Conservation (phyloP, 257 asterid genomes). For the Penstemon davidsonii region DNA sequence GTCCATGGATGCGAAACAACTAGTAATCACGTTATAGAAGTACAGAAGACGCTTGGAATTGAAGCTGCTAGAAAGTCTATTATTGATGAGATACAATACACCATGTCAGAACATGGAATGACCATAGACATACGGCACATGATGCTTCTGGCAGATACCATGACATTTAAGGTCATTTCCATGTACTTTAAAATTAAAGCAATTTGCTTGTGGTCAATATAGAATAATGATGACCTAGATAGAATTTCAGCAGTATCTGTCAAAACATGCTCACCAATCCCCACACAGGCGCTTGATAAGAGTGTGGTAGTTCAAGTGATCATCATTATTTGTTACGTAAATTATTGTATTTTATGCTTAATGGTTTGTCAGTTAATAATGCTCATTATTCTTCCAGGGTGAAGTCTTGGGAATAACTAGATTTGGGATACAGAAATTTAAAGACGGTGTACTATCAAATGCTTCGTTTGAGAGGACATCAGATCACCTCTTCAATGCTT, state of each 20-base stretch:
- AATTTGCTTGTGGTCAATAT: not conserved
- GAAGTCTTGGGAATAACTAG: slow-evolving; percentile 92
- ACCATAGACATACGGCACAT: slow-evolving; percentile 89
- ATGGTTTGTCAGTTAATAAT: not conserved
- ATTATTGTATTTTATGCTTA: not conserved
- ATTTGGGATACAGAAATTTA: slow-evolving; percentile 79
- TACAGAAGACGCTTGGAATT: slow-evolving; percentile 70
- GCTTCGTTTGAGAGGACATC: slow-evolving; percentile 93
- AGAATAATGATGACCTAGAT: too few species aligned
- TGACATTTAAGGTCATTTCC: slow-evolving; percentile 78
- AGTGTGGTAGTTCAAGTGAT: not conserved
- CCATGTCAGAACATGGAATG: slow-evolving; percentile 85
- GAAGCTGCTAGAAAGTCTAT: slow-evolving; percentile 86
- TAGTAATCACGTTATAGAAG: slow-evolving; percentile 78
- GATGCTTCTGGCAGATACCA: slow-evolving; percentile 96
- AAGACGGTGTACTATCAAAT: slow-evolving; percentile 82
- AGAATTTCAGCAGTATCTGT: too few species aligned
- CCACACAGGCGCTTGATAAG: not conserved
- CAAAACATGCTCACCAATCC: too few species aligned
- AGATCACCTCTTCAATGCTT: slow-evolving; percentile 87
- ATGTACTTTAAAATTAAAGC: not conserved
- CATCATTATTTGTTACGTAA: not conserved
- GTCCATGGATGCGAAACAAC: slow-evolving; percentile 62
- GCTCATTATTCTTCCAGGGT: slow-evolving; percentile 44
- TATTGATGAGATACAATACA: slow-evolving; percentile 68